Base-by-base conservation (phyloP, 2,329 filamentous ascomycete species). In the Clarireedia sp. region DNA sequence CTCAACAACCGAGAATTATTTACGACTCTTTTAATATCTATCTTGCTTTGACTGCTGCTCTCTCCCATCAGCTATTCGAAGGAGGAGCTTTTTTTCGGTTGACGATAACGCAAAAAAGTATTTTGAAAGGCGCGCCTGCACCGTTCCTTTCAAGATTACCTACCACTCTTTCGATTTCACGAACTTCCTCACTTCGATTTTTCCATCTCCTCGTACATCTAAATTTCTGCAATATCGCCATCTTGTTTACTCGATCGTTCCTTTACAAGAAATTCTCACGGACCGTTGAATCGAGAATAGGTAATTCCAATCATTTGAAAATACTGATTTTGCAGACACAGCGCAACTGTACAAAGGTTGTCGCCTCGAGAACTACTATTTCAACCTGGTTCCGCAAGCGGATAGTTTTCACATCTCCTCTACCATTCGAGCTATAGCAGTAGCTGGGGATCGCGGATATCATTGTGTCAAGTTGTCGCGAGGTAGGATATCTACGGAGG, bases 121-220 rank as follows among this genome's bases (percentile, higher is more conserved):
- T 59, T 52, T 59, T 54, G 63, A 66, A 60, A 61, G 62, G 65
- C 67, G 65, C 67, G 67, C 66, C 68, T 69, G 67, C 68, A 69
- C 67, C 66, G 66, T 66, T 63, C 61, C 64, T 61, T 64, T 63
- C 60, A 51, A 60, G 17, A 41, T 40, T 14, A 41, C 23, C 4
- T 17, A 9, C 16, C 54, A 64, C 61, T 60, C 63, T 62, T 62
- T 63, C 48, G 48, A 45, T 64, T 62, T 61, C 62, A 64, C 56
- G 48, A 48, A 38, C 38, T 51, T 57, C 53, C 52, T 29, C 54
- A 36, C 45, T 36, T 26, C 24, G 52, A 23, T 46, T 55, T 50
- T 38, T 33, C 51, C 54, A 51, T 41, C 26, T 47, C 44, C 38
- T 51, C 48, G 17, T 21, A 41, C 50, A 41, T 24, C 46, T 48